Conservation (phyloP, 2,329 filamentous ascomycete genomes). For the Arthrocladium fulminans region DNA sequence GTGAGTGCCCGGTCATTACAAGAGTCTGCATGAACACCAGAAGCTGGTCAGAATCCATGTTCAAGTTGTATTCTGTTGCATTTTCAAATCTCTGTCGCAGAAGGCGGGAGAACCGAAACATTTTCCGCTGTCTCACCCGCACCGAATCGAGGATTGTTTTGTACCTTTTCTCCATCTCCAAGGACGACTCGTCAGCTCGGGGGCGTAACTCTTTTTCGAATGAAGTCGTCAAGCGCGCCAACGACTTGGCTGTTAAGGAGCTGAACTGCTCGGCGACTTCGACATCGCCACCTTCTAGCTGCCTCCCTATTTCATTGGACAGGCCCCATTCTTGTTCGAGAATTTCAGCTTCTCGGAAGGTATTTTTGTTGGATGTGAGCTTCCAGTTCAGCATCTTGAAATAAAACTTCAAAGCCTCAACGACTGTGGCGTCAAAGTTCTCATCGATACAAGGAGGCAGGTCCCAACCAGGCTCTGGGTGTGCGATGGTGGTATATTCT, state of each 20-base stretch:
- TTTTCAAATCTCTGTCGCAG: constrained; percentile 93
- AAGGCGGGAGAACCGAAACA: constrained; percentile 89
- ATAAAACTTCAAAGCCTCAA: constrained; percentile 93
- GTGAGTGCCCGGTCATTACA: constrained; percentile 73
- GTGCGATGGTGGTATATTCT: constrained; percentile 73
- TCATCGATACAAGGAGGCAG: constrained; percentile 93
- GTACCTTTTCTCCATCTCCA: constrained; percentile 94
- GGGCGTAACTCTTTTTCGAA: constrained; percentile 86
- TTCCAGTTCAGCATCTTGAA: constrained; percentile 99
- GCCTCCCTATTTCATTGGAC: constrained; percentile 82
- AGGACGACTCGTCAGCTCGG: constrained; percentile 70
- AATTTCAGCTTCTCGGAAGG: constrained; percentile 96
- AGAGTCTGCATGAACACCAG: constrained; percentile 73
- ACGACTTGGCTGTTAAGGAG: constrained; percentile 83
- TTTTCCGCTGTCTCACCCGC: constrained; percentile 86
- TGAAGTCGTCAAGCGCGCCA: constrained; percentile 76
- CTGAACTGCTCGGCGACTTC: constrained; percentile 95
- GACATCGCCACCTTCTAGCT: constrained; percentile 86
- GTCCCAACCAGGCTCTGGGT: constrained; percentile 88
- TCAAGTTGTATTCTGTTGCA: constrained; percentile 86
- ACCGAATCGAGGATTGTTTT: constrained; percentile 93
- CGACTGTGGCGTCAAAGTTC: constrained; percentile 81
- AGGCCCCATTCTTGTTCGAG: constrained; percentile 98
- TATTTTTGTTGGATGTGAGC: constrained; percentile 93
- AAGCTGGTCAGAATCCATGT: constrained; percentile 58